Percentiles rank a stretch among this genome's conserved stretches.
phyloP scores from a whole-genome alignment of 768 basidiomycete genomes.

The Boletus fagicola region DNA sequence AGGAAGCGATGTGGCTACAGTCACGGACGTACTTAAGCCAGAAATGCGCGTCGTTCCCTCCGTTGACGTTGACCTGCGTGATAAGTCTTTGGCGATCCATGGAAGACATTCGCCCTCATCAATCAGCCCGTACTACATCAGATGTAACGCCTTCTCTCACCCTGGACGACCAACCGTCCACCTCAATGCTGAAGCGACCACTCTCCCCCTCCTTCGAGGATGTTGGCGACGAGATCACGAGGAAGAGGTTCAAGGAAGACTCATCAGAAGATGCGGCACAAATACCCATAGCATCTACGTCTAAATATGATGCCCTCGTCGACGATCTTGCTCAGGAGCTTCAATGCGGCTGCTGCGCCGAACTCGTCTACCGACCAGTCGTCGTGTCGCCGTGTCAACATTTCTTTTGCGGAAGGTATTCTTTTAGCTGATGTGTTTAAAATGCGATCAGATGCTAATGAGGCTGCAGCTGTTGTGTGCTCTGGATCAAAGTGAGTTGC shows the following conservation, averaged over 20 bases:
- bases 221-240: slow-evolving; percentile 43
- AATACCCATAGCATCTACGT: slow-evolving; percentile 16
- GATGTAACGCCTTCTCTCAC: slow-evolving; percentile 7
- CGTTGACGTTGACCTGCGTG: slow-evolving; percentile 19
- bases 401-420: slow-evolving; percentile 87
- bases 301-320: slow-evolving; percentile 38
- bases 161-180: slow-evolving; percentile 17
- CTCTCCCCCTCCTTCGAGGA: slow-evolving; percentile 60
- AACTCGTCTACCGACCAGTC: slow-evolving; percentile 78
- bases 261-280: slow-evolving; percentile 20
- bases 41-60: slow-evolving; percentile 17
- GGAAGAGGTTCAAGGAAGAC: slow-evolving; percentile 62
- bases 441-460: slow-evolving; percentile 42
- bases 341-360: slow-evolving; percentile 84
- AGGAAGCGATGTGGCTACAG: slow-evolving; percentile 26
- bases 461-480: slow-evolving; percentile 62
- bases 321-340: slow-evolving; percentile 72
- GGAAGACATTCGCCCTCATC: slow-evolving; percentile 13
- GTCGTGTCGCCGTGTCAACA: slow-evolving; percentile 84
- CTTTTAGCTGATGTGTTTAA: background rate
- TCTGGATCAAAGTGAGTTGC: slow-evolving; percentile 79
- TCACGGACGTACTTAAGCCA: slow-evolving; percentile 22
- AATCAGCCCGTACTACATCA: background rate
- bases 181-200: slow-evolving; percentile 51
- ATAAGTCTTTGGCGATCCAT: slow-evolving; percentile 18